Evolutionary conservation across 495 filamentous ascomycete genomes (phyloP).

Genomic region (Neurospora sp.): DNA sequence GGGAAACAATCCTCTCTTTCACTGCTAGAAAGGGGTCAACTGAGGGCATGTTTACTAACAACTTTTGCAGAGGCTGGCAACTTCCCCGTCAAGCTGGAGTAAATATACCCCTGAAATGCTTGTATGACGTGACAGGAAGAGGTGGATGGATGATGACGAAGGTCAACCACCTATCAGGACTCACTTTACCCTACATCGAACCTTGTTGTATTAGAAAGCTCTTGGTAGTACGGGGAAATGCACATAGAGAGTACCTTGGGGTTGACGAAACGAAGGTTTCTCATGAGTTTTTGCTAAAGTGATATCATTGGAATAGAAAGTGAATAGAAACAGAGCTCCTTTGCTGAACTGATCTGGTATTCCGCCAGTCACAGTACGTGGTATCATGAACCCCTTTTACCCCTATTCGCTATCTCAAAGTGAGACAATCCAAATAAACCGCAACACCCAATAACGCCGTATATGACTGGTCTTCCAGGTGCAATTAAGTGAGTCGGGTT

Average conservation of each 20-base stretch:
- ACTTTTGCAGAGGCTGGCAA: conserved; percentile 65
- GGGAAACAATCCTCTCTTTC: not conserved
- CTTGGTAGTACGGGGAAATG: conserved; percentile 13
- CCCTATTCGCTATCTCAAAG: not conserved
- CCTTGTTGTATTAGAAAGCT: conserved; percentile 16
- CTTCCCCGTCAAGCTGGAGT: conserved; percentile 69
- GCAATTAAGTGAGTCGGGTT: not conserved
- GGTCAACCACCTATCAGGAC: not conserved
- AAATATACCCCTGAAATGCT: not conserved
- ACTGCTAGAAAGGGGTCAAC: not conserved
- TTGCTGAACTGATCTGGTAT: not conserved
- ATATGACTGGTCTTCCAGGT: not conserved
- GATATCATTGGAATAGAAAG: not conserved
- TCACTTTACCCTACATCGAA: not conserved
- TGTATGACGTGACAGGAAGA: not conserved
- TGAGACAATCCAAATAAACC: not conserved
- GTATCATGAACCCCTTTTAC: not conserved
- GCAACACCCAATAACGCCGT: not conserved
- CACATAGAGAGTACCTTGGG: conserved; percentile 19
- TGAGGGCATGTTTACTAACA: conserved; percentile 10
- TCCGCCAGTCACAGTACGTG: not conserved
- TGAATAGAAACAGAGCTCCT: not conserved
- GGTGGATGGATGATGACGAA: conserved; percentile 1
- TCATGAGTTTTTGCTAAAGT: not conserved
- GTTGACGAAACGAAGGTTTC: not conserved